Conservation (phyloP, 371 early-diverging fungal species). For the Lichtheimia corymbifera region DNA sequence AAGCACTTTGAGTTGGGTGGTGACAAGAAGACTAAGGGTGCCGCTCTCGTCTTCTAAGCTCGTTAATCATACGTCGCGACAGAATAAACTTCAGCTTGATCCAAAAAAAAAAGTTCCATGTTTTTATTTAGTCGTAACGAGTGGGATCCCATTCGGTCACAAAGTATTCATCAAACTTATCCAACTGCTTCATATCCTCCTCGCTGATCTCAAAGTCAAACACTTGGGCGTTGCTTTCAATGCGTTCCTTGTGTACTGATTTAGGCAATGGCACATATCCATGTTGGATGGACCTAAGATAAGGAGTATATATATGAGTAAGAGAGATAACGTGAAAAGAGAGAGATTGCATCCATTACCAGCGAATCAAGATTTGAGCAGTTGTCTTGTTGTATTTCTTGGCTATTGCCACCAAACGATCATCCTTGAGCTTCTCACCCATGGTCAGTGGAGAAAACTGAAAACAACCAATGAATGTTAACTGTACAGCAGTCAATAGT, state of each 20-base stretch:
- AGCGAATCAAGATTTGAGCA: conserved; percentile 44
- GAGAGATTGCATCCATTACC: conserved; percentile 15
- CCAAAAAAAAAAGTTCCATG: conserved; percentile 3
- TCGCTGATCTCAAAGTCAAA: conserved; percentile 57
- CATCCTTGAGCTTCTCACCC: conserved; percentile 50
- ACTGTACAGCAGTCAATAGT: not conserved
- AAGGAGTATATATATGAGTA: not conserved
- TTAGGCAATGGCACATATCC: conserved; percentile 60
- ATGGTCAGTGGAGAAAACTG: conserved; percentile 56
- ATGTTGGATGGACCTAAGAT: conserved; percentile 40
- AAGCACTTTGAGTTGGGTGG: conserved; percentile 99
- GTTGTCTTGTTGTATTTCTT: conserved; percentile 42
- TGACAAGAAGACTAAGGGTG: conserved; percentile 92
- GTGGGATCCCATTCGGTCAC: conserved; percentile 41
- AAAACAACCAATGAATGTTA: not conserved
- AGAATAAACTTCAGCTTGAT: conserved; percentile 1
- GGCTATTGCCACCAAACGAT: conserved; percentile 44
- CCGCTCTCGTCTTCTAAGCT: conserved; percentile 76
- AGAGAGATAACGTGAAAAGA: not conserved
- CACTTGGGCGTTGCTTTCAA: conserved; percentile 55
- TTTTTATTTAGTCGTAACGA: conserved; percentile 15
- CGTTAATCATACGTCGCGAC: not conserved
- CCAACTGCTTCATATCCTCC: conserved; percentile 52
- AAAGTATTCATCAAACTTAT: conserved; percentile 38
- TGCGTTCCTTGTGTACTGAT: conserved; percentile 43